Conservation (phyloP, 768 basidiomycete species). For the Guyanaporus albipodus region DNA sequence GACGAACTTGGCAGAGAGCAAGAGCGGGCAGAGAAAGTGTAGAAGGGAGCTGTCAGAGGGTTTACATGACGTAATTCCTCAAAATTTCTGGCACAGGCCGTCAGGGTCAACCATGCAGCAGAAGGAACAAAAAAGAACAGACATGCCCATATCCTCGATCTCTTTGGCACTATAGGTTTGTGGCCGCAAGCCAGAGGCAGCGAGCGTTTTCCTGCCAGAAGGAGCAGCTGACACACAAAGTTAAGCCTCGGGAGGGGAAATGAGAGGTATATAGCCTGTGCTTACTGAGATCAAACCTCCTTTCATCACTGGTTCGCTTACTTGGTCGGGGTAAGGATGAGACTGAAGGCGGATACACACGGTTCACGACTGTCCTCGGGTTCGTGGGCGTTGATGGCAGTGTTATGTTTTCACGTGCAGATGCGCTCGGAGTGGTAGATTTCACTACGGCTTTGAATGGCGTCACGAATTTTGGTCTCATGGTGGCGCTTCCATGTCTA, state of each 20-base stretch:
- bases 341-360: constrained; percentile 25
- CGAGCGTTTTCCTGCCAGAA: constrained; percentile 41
- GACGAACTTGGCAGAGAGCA: constrained; percentile 24
- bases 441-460: constrained; percentile 58
- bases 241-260: background rate
- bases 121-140: constrained; percentile 19
- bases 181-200: constrained; percentile 49
- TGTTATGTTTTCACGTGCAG: background rate
- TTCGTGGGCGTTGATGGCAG: background rate
- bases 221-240: constrained; percentile 26
- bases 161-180: constrained; percentile 42
- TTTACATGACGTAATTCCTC: constrained; percentile 52
- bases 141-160: constrained; percentile 53
- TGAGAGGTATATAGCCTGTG: background rate
- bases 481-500: constrained; percentile 28
- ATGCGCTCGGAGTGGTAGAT: constrained; percentile 32
- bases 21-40: constrained; percentile 49
- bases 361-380: constrained; percentile 1
- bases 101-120: constrained; percentile 1
- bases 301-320: constrained; percentile 7
- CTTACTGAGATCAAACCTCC: constrained; percentile 44
- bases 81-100: constrained; percentile 39
- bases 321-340: constrained; percentile 2
- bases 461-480: constrained; percentile 47
- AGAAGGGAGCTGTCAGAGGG: constrained; percentile 52